Percentiles rank a stretch among this genome's conserved stretches.
Conservation (phyloP, 2,329 filamentous ascomycete species). For the Colletotrichum horii region DNA sequence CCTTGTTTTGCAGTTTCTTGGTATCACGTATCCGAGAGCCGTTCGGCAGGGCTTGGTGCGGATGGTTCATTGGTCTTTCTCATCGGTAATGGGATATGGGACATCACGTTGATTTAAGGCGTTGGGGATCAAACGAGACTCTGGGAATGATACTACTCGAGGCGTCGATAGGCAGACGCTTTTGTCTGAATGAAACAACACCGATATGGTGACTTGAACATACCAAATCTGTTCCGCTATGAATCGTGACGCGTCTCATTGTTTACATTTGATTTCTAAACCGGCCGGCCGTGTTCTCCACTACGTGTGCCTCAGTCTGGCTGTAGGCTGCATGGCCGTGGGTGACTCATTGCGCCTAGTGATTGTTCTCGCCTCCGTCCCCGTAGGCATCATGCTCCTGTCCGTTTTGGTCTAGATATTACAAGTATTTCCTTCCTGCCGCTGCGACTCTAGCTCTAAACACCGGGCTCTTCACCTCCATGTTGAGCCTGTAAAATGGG, state of each 20-base stretch:
- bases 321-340: too few relatives aligned
- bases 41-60: neutral
- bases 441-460: constrained; percentile 84
- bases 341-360: neutral
- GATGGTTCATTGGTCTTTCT: constrained; percentile 20
- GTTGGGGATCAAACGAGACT: constrained; percentile 28
- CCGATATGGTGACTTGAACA: constrained; percentile 25
- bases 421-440: constrained; percentile 92
- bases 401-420: constrained; percentile 5
- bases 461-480: constrained; percentile 83
- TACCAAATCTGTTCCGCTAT: neutral
- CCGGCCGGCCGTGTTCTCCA: neutral
- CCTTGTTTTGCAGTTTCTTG: constrained; percentile 1
- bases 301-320: neutral
- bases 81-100: constrained; percentile 19
- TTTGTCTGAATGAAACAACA: constrained; percentile 23
- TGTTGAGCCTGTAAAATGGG: constrained; percentile 89
- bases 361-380: neutral
- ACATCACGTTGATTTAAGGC: constrained; percentile 27
- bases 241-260: neutral
- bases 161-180: constrained; percentile 26
- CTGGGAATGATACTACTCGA: constrained; percentile 22
- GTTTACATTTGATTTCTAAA: neutral
- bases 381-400: neutral
- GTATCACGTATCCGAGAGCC: neutral